Conservation (phyloP, 768 basidiomycete genomes). For the Boletus vinaceobasis region DNA sequence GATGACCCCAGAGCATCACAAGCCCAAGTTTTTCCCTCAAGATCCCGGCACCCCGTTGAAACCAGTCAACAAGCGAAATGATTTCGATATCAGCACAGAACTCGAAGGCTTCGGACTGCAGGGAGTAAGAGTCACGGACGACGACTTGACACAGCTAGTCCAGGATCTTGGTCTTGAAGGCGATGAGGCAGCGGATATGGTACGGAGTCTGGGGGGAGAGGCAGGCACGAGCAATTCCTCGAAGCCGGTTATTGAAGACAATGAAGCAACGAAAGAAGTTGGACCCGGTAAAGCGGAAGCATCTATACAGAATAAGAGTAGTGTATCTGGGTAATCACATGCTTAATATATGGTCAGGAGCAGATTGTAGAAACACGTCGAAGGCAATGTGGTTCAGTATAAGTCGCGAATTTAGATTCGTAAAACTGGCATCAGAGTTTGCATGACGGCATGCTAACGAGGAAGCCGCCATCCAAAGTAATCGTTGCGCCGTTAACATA, state of each 20-base stretch:
- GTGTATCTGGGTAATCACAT: neutral
- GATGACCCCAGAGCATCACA: constrained; percentile 77
- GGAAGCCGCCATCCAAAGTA: constrained; percentile 56
- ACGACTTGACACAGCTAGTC: constrained; percentile 68
- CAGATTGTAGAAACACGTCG: neutral
- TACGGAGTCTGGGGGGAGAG: constrained; percentile 53
- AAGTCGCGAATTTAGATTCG: neutral
- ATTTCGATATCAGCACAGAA: constrained; percentile 65
- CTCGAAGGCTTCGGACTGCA: constrained; percentile 70
- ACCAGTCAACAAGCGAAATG: constrained; percentile 55
- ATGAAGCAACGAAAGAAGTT: constrained; percentile 2
- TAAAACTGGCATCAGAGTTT: constrained; percentile 26
- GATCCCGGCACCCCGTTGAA: constrained; percentile 44
- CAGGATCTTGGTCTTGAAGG: constrained; percentile 73
- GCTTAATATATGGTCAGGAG: constrained; percentile 2
- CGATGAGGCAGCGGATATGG: constrained; percentile 73
- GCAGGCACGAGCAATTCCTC: constrained; percentile 9
- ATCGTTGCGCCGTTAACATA: constrained; percentile 66
- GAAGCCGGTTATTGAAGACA: constrained; percentile 8
- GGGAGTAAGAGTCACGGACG: constrained; percentile 73
- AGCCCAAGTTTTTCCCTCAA: constrained; percentile 49
- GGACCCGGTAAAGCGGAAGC: neutral
- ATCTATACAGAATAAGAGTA: constrained; percentile 2
- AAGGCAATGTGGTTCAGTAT: neutral
- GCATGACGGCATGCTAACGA: constrained; percentile 39